Base-by-base conservation (phyloP, 331 rosid species). In the Rhamnella rubrinervis region DNA sequence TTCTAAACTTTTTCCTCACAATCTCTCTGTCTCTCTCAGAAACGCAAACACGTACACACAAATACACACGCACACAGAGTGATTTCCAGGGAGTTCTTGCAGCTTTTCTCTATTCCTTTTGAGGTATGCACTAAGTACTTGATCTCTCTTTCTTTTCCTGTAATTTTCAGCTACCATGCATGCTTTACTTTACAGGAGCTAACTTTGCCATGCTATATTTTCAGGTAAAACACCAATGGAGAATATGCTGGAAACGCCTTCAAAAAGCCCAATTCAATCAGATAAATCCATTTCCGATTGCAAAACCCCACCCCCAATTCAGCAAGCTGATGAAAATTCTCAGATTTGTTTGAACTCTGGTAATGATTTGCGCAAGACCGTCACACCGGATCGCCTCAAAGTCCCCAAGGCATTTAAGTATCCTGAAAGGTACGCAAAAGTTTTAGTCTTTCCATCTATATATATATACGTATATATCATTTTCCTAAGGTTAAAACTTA, bases 351-450 rank as follows among this genome's bases (percentile, higher is more conserved):
- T 35, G 3, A 68, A 63, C 25, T 67, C 87, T 12, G 65, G 67
- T 11, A 82, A 73, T 7, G 90, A 85, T 65, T 76, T 86, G 73
- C 86, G 80, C 39, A 86, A 83, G 74, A 75, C 81, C 28, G 70
- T 68, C 63, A 88, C 86, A 12, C 98, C 96, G 3, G 86, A 85
- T 77, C 90, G 84, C 37, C 98, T 93, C 37, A 78, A 81, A 59
- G 86, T 93, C 68, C 97, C 98, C 57, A 86, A 90, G 70, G 85
- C 96, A 38, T 93, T 88, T 77, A 93, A 85, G 73, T 89, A 66
- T 66, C 97, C 92, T 2, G 98, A 93, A 85, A 93, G 98, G 98
- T 86, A 71, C 21, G 35, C 2, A 23, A 38, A 23, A 8, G 38
- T 9, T 46, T 17, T 35, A 37, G 28, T 13, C 21, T 66, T 58